Conservation (phyloP, 805 yeast species). For the Millerozyma miso region DNA sequence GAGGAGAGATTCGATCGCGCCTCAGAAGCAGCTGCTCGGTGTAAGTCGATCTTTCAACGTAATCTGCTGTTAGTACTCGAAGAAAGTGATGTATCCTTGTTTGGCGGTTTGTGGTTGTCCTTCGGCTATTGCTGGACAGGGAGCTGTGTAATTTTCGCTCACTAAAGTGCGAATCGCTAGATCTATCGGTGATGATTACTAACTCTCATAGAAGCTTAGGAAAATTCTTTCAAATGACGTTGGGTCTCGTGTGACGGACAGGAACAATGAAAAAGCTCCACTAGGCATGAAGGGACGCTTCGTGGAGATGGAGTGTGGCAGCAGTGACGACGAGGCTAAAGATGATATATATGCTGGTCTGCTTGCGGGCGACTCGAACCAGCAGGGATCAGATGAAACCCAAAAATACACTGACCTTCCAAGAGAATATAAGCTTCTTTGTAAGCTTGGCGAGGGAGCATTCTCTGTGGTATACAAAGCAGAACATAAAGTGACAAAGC, state of each 20-base stretch:
- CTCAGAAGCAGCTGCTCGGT: no score
- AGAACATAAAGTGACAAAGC: constrained; percentile 38
- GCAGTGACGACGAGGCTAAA: constrained; percentile 1
- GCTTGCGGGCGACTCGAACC: not conserved
- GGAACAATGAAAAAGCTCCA: not conserved
- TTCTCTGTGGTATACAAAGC: constrained; percentile 84
- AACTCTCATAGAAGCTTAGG: constrained; percentile 9
- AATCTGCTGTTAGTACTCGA: no score
- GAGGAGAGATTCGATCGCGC: no score
- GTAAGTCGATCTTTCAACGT: no score
- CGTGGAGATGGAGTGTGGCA: not conserved
- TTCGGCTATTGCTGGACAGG: no score
- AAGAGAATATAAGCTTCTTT: constrained; percentile 24
- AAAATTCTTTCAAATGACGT: constrained; percentile 4
- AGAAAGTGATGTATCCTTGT: no score
- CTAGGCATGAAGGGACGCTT: not conserved
- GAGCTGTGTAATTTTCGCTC: no score
- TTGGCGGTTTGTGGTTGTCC: no score
- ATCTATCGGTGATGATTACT: no score
- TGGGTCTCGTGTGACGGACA: not conserved
- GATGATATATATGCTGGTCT: not conserved
- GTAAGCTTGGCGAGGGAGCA: constrained; percentile 76
- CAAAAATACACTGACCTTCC: constrained; percentile 23
- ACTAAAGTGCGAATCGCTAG: no score
- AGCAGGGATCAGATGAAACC: constrained; percentile 1